A percentile compares a stretch with the other conserved stretches of the same genome.
phyloP scores from a whole-genome alignment of 345 rosid species.

The Gossypium arboreum region DNA sequence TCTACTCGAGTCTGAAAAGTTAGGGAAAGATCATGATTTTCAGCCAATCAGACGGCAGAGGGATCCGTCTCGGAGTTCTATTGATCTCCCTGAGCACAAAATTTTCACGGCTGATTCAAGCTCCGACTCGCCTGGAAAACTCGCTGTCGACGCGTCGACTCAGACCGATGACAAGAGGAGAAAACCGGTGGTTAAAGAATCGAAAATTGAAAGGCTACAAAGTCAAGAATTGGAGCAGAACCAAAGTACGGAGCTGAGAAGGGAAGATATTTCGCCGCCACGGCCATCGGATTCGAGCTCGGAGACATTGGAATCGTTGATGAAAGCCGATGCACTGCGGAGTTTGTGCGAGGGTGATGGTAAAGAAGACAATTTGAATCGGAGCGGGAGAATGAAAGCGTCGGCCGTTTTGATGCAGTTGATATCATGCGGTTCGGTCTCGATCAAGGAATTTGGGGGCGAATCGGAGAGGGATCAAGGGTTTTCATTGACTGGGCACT shows the following conservation, averaged over 20 bases:
- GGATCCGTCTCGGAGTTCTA: slow-evolving; percentile 83
- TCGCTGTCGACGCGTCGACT: slow-evolving; percentile 86
- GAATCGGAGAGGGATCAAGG: slow-evolving; percentile 59
- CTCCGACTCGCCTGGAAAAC: slow-evolving; percentile 45
- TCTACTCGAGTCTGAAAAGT: slow-evolving; percentile 22
- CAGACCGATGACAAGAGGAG: slow-evolving; percentile 72
- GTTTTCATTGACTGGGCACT: slow-evolving; percentile 44
- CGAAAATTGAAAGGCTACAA: slow-evolving; percentile 27
- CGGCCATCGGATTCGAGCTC: slow-evolving; percentile 90
- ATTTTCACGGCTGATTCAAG: slow-evolving; percentile 60
- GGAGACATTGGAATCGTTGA: slow-evolving; percentile 74
- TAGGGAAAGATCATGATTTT: slow-evolving; percentile 33
- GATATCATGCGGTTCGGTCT: slow-evolving; percentile 83
- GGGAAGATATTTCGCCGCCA: slow-evolving; percentile 92
- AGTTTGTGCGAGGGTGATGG: slow-evolving; percentile 27
- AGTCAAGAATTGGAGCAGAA: slow-evolving; percentile 29
- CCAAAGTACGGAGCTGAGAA: slow-evolving; percentile 51
- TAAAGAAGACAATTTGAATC: slow-evolving; percentile 34
- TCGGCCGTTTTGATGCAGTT: slow-evolving; percentile 90
- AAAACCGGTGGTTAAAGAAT: slow-evolving; percentile 36
- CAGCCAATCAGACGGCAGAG: slow-evolving; percentile 47
- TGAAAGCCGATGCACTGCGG: slow-evolving; percentile 77
- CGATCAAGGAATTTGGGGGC: slow-evolving; percentile 72
- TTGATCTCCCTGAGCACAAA: slow-evolving; percentile 72
- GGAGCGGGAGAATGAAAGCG: slow-evolving; percentile 65